Conservation (phyloP, 1,284 basidiomycete genomes). For the Takashimella koratensis region DNA sequence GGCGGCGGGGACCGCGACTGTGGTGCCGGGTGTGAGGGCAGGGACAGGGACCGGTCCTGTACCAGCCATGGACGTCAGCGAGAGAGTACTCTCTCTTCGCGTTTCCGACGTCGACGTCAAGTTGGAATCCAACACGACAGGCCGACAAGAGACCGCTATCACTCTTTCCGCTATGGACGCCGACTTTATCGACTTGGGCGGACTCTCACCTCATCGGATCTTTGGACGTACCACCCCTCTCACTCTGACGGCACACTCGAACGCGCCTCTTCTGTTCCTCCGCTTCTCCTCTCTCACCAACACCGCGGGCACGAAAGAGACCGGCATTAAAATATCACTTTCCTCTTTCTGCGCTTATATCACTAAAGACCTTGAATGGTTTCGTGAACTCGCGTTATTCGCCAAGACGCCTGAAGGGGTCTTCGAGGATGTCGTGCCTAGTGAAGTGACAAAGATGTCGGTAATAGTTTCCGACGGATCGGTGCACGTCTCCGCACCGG, state of each 20-base stretch:
- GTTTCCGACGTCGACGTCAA: slow-evolving; percentile 64
- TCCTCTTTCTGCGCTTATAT: slow-evolving; percentile 64
- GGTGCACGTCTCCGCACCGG: slow-evolving; percentile 60
- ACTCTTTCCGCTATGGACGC: slow-evolving; percentile 63
- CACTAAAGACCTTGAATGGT: slow-evolving; percentile 63
- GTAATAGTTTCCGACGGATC: slow-evolving; percentile 68
- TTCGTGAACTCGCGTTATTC: slow-evolving; percentile 63
- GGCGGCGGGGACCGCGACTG: not conserved
- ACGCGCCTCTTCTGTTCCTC: slow-evolving; percentile 56
- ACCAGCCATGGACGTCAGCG: not conserved
- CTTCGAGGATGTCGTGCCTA: slow-evolving; percentile 90
- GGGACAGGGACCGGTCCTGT: not conserved
- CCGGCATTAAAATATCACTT: slow-evolving; percentile 63
- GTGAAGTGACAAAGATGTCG: slow-evolving; percentile 71
- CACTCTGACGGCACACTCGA: slow-evolving; percentile 29
- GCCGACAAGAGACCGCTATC: slow-evolving; percentile 66
- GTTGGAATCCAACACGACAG: slow-evolving; percentile 56
- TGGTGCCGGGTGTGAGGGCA: not conserved
- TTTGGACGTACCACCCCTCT: slow-evolving; percentile 34
- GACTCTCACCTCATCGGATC: slow-evolving; percentile 11
- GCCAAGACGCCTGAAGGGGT: slow-evolving; percentile 84
- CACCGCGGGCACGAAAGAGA: slow-evolving; percentile 72
- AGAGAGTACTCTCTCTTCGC: slow-evolving; percentile 36
- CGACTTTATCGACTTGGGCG: slow-evolving; percentile 44
- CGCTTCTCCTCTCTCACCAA: slow-evolving; percentile 65